These are phyloP conservation scores for Stromatinia cepivora DNA, from an alignment of 2,329 filamentous ascomycete species.

Conservation along the genomic window DNA sequence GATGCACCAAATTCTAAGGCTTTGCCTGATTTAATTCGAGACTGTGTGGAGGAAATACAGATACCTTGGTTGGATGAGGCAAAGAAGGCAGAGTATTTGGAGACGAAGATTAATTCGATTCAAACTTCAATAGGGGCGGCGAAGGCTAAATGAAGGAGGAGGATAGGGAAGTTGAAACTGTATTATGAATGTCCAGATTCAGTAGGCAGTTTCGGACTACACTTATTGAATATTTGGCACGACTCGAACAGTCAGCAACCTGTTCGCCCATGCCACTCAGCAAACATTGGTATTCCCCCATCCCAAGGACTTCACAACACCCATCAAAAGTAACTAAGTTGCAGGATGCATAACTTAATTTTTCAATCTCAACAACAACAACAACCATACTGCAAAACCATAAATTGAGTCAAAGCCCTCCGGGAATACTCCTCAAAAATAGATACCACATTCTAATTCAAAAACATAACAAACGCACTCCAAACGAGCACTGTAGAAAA, in stretches of 20 bases:
- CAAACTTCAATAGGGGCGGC: constrained; percentile 38
- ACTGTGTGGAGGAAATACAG: constrained; percentile 53
- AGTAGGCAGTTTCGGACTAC: not conserved
- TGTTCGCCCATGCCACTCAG: too few species aligned
- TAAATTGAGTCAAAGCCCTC: not conserved
- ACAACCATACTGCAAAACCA: not conserved
- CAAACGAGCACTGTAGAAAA: not conserved
- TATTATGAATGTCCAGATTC: not conserved
- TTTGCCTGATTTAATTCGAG: constrained; percentile 56
- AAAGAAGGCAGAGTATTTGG: constrained; percentile 44
- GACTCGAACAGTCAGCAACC: not conserved
- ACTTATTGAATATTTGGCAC: not conserved
- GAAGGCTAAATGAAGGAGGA: not conserved
- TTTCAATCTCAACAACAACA: not conserved
- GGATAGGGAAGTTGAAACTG: too few species aligned
- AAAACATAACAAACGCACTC: not conserved
- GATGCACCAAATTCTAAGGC: constrained; percentile 58
- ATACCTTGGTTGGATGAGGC: constrained; percentile 57
- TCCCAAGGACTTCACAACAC: too few species aligned
- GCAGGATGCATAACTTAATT: too few species aligned
- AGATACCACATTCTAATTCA: not conserved
- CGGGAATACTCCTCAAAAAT: not conserved
- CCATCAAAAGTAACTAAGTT: too few species aligned
- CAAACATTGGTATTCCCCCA: too few species aligned
- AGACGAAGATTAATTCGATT: constrained; percentile 51